Conservation (phyloP, 495 filamentous ascomycete species). For the Collariella sp. region DNA sequence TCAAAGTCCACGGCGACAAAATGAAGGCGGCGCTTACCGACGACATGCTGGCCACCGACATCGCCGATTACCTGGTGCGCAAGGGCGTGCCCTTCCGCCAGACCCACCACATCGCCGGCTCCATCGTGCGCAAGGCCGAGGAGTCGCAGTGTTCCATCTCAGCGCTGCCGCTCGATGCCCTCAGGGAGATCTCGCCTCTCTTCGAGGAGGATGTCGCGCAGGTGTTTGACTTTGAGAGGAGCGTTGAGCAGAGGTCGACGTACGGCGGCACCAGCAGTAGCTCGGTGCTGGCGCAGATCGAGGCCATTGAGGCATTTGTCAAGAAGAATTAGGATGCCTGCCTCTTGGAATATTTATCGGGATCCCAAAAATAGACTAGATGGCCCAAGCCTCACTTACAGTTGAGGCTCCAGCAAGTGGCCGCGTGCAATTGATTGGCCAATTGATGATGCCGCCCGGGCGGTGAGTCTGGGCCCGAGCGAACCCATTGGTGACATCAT, state of each 20-base stretch:
- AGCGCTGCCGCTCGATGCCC: constrained; percentile 55
- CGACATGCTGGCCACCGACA: constrained; percentile 68
- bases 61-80: constrained; percentile 86
- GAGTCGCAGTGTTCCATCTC: constrained; percentile 65
- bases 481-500: constrained; percentile 10
- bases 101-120: constrained; percentile 84
- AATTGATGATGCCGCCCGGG: neutral
- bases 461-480: neutral
- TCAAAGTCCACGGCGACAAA: constrained; percentile 59
- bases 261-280: constrained; percentile 74
- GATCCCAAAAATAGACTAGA: too few species aligned
- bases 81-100: constrained; percentile 80
- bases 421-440: too few species aligned
- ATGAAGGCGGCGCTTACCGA: constrained; percentile 68
- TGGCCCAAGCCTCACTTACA: too few species aligned
- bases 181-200: constrained; percentile 63
- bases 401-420: too few species aligned
- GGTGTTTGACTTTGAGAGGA: constrained; percentile 77
- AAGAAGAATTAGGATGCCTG: neutral
- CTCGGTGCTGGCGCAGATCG: constrained; percentile 69
- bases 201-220: constrained; percentile 68
- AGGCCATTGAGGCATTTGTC: constrained; percentile 11
- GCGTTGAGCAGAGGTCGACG: constrained; percentile 74
- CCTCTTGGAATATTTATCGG: too few species aligned
- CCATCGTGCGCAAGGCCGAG: constrained; percentile 61